Percentiles rank a stretch among this genome's conserved stretches.
These are phyloP conservation scores for Peniophora sp. DNA, from an alignment of 1,284 basidiomycete species.

Conservation along the genomic window DNA sequence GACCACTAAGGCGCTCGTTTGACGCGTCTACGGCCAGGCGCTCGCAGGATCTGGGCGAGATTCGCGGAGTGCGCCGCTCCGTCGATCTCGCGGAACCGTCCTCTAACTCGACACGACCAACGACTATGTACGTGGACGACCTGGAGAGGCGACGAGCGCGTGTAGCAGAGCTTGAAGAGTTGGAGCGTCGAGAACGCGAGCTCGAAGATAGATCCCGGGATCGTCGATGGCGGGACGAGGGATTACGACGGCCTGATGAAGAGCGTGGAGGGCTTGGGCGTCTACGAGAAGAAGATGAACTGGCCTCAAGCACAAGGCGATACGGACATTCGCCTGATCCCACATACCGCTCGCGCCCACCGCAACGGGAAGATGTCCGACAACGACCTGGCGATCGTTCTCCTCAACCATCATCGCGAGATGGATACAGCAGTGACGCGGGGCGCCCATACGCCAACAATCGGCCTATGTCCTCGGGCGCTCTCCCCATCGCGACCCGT, in stretches of 20 bases:
- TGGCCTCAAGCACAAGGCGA: constrained; percentile 12
- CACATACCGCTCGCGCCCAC: constrained; percentile 15
- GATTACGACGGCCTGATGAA: not conserved
- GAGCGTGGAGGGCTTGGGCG: not conserved
- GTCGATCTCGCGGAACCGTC: no score
- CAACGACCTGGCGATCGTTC: constrained; percentile 5
- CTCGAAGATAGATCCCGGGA: constrained; percentile 44
- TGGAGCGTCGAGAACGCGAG: constrained; percentile 46
- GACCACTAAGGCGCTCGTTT: not conserved
- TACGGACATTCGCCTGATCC: constrained; percentile 5
- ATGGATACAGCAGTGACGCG: constrained; percentile 19
- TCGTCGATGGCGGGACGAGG: constrained; percentile 34
- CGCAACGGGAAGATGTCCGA: constrained; percentile 11
- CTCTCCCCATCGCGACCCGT: constrained; percentile 11
- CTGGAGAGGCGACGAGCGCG: constrained; percentile 32
- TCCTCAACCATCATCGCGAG: not conserved
- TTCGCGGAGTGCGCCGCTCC: not conserved
- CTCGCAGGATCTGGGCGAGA: not conserved
- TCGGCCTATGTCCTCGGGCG: constrained; percentile 7
- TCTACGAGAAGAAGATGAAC: not conserved
- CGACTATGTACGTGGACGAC: constrained; percentile 13
- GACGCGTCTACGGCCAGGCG: not conserved
- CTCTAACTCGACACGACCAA: constrained; percentile 1
- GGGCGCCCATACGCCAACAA: constrained; percentile 10
- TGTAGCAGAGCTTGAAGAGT: constrained; percentile 41